Evolutionary conservation across 2,329 filamentous ascomycete genomes (phyloP).

Genomic region (Colletotrichum filicis): DNA sequence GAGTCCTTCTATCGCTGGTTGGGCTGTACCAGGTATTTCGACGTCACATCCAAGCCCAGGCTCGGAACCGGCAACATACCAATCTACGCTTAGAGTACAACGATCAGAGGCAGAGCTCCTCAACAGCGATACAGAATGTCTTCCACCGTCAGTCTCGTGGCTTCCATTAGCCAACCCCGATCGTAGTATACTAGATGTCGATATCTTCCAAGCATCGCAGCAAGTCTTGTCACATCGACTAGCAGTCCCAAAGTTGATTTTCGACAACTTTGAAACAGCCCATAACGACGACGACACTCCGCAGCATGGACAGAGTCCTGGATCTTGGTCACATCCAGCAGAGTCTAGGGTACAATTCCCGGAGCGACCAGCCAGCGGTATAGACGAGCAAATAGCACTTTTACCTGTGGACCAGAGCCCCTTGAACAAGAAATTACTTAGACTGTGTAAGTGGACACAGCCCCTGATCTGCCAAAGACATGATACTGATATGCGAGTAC

Average conservation of each 20-base stretch:
- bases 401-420: slow-evolving; percentile 54
- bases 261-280: slow-evolving; percentile 20
- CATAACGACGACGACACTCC: neutral
- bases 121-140: neutral
- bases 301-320: neutral
- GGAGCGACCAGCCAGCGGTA: slow-evolving; percentile 8
- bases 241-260: slow-evolving; percentile 33
- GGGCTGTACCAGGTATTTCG: neutral
- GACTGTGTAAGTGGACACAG: slow-evolving; percentile 26
- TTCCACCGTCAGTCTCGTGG: neutral
- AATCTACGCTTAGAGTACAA: neutral
- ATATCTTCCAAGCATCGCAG: slow-evolving; percentile 43
- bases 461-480: neutral
- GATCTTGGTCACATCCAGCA: neutral
- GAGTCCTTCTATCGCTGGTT: neutral
- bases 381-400: slow-evolving; percentile 49
- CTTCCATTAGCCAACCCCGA: slow-evolving; percentile 1
- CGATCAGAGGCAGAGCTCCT: neutral
- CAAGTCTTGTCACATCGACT: slow-evolving; percentile 40
- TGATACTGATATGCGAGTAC: neutral
- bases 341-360: neutral
- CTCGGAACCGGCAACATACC: neutral
- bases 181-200: slow-evolving; percentile 40
- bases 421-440: slow-evolving; percentile 57
- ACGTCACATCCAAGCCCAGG: neutral